A percentile compares a stretch with the other conserved stretches of the same genome.
phyloP scores from a whole-genome alignment of 345 rosid genomes.

The Gossypium arboreum region DNA sequence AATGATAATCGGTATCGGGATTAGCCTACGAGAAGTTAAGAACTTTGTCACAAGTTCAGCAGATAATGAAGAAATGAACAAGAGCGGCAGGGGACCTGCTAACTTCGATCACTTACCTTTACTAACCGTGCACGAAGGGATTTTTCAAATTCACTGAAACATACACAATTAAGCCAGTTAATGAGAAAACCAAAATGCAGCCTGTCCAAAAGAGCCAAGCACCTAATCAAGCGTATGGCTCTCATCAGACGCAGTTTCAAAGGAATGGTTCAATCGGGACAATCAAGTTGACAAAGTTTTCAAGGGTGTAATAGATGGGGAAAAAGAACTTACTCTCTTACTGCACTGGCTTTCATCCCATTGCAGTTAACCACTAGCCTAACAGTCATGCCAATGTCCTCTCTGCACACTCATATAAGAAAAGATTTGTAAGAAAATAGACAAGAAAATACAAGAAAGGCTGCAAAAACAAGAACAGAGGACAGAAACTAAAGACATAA shows the following conservation, averaged over 20 bases:
- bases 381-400: conserved; percentile 56
- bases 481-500: not conserved
- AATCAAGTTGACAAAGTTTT: conserved; percentile 10
- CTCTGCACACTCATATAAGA: conserved; percentile 1
- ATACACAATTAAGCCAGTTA: conserved; percentile 11
- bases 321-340: conserved; percentile 57
- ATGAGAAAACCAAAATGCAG: not conserved
- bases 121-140: conserved; percentile 68
- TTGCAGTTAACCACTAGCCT: conserved; percentile 90
- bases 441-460: not conserved
- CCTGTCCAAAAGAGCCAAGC: not conserved
- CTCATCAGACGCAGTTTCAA: not conserved
- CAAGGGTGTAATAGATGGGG: conserved; percentile 3
- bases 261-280: not conserved
- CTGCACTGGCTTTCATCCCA: conserved; percentile 76
- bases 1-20: conserved; percentile 67
- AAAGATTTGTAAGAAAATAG: not conserved
- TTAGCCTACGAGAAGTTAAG: conserved; percentile 50
- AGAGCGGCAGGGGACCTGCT: not conserved
- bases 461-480: not conserved
- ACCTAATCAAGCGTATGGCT: not conserved
- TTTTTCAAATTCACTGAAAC: conserved; percentile 81
- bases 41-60: conserved; percentile 16
- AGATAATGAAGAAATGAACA: not conserved
- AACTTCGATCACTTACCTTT: conserved; percentile 47